Evolutionary conservation across 495 filamentous ascomycete genomes (phyloP), one percentile per base, ranked within the genome.

Genomic region (Penicillium taxi): DNA sequence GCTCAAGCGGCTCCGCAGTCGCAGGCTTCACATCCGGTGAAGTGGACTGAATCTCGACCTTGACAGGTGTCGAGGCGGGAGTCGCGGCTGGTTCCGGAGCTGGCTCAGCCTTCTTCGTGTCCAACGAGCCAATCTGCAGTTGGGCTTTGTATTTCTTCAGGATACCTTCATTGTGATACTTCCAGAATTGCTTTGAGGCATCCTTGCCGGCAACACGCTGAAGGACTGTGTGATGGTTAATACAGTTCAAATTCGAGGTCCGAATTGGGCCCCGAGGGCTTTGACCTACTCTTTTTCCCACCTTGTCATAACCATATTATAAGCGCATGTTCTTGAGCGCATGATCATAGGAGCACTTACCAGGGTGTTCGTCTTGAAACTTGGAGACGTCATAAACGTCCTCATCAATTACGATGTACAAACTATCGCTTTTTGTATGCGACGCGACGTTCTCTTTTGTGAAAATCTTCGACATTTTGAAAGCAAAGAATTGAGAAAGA

Each of bases 141-240:
- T 85, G 71, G 18, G 75, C 63, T 66, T 91, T 81, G 73, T 88
- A 96, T 61, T 96, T 98, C 69, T 96, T 96, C 48, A 96, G 73
- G 45, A 96, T 86, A 36, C 82, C 75, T 49, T 82, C 78, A 52
- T 95, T 98, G 72, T 98, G 91, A 61, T 98, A 96, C 65, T 96
- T 99, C 91, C 91, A 99, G 70, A 99, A 99, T 57, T 94, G 93
- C 63, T 93, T 90, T 17, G 85, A 89, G 12, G 91, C 91, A 49
- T 99, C 93, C 59, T 96, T 99, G 48, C 91, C 91, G 29, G 80
- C 91, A 11, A 96, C 88, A 40, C 90, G 72, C 50, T 86, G 80
- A 37, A 99, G 79, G 59, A 99, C 79, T 83, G 48, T 23, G 29
- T 2, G 13, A 14, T 9, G 35, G 53, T 62, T 29, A 63, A 38